Evolutionary conservation across 2,329 filamentous ascomycete genomes (phyloP), one percentile per base, ranked within the genome.

Genomic region (Phialophora tarda): DNA sequence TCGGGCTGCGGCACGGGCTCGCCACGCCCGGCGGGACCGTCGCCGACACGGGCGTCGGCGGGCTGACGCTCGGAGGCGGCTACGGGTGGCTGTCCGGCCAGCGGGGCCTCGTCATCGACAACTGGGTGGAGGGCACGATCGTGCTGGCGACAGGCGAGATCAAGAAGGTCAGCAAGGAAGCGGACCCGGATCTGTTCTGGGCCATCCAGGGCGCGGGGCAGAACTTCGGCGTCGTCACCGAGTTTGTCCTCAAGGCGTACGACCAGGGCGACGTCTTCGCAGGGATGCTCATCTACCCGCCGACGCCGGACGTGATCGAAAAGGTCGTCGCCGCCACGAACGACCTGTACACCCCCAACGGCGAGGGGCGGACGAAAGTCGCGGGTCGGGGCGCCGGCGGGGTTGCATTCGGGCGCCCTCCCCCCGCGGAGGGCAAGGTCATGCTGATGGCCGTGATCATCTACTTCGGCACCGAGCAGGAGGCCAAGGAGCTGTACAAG

Each of bases 1-100:
- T 81, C 0, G 82, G 82, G 0, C 83, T 78, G 59, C 75, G 81
- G 56, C 76, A 85, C 71, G 81, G 81, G 0, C 80, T 89, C 2
- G 86, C 85, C 1, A 85, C 85, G 1, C 84, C 88, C 0, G 86
- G 86, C 8, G 87, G 87, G 2, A 88, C 86, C 0, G 85, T 89
- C 10, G 85, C 85, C 50, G 84, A 88, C 69, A 89, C 86, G 0
- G 87, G 87, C 5, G 83, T 89, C 5, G 86, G 85, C 1, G 87
- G 85, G 0, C 77, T 89, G 14, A 82, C 83, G 0, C 74, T 88
- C 0, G 85, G 85, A 0, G 86, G 86, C 26, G 87, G 86, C 1
- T 86, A 85, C 71, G 86, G 87, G 1, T 82, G 83, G 75, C 76
- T 89, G 17, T 83, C 80, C 28, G 83, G 84, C 0, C 77, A 78